Evolutionary conservation across 345 rosid genomes (phyloP), one percentile per base, ranked within the genome.

Genomic region (Alliaria petiolata): DNA sequence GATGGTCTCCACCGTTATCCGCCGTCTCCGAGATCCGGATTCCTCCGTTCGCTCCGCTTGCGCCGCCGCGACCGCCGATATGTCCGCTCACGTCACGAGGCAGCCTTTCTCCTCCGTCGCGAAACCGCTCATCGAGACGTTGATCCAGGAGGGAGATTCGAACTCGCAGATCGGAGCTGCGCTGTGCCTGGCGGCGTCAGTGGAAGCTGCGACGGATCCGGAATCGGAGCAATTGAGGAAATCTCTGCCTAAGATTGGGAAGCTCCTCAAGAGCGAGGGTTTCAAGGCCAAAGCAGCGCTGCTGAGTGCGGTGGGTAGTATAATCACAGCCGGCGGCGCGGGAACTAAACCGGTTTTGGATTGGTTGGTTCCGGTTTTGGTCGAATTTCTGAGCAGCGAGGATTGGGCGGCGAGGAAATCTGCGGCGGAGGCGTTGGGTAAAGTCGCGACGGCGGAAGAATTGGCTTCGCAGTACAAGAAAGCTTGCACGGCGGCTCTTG

Each of bases 351-450:
- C 64, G 16, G 81, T 83, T 20, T 69, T 91, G 83, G 96, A 89
- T 38, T 88, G 95, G 90, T 47, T 89, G 9, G 85, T 95, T 60
- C 89, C 95, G 17, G 82, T 83, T 34, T 70, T 84, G 70, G 71
- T 84, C 22, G 97, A 86, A 62, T 87, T 87, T 30, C 68, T 91
- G 81, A 84, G 99, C 53, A 76, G 81, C 15, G 92, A 88, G 20
- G 97, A 91, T 61, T 95, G 99, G 99, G 72, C 88, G 40, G 82
- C 95, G 60, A 87, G 99, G 78, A 95, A 95, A 65, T 86, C 96
- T 1, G 93, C 99, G 0, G 91, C 99, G 22, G 97, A 95, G 85
- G 87, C 88, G 30, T 76, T 95, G 77, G 91, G 87, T 38, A 95
- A 80, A 76, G 85, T 95, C 36, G 91, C 95, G 9, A 22, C 71